These are phyloP conservation scores for Mrakia blollopis DNA, from an alignment of 768 basidiomycete genomes.

Conservation along the genomic window DNA sequence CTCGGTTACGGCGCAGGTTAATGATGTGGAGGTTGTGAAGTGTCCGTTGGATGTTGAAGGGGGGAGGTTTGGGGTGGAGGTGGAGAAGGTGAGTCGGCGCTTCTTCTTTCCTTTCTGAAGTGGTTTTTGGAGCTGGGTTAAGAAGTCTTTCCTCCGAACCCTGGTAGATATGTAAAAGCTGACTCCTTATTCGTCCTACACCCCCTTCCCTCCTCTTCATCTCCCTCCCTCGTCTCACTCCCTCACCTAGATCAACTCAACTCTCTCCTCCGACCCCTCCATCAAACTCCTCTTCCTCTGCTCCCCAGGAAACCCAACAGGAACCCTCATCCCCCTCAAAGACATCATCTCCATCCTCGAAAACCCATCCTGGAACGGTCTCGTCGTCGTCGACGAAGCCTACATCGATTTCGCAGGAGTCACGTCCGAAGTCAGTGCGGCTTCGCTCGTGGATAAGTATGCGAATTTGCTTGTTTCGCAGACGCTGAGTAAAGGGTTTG, in stretches of 20 bases:
- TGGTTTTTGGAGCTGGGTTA: no score
- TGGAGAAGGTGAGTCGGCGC: slow-evolving; percentile 60
- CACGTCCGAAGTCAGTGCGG: slow-evolving; percentile 53
- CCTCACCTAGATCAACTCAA: slow-evolving; percentile 62
- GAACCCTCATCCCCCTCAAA: slow-evolving; percentile 70
- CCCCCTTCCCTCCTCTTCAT: neutral
- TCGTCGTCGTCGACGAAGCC: slow-evolving; percentile 92
- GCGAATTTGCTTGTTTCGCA: slow-evolving; percentile 92
- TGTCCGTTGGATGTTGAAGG: slow-evolving; percentile 74
- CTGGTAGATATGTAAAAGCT: no score
- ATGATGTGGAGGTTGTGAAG: slow-evolving; percentile 78
- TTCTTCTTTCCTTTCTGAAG: neutral
- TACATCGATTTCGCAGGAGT: slow-evolving; percentile 86
- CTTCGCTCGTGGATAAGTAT: slow-evolving; percentile 63
- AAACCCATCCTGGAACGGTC: slow-evolving; percentile 76
- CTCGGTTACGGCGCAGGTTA: slow-evolving; percentile 85
- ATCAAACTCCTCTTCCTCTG: slow-evolving; percentile 93
- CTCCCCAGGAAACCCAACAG: slow-evolving; percentile 95
- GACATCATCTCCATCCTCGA: slow-evolving; percentile 67
- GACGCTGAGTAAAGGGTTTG: slow-evolving; percentile 93
- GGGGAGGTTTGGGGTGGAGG: slow-evolving; percentile 72
- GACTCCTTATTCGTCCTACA: neutral
- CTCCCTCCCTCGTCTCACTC: neutral
- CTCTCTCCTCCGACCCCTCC: slow-evolving; percentile 61
- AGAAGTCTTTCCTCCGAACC: no score